Conservation (phyloP, 1,139 yeast species). For the Yamadazyma spencermartinsiae region DNA sequence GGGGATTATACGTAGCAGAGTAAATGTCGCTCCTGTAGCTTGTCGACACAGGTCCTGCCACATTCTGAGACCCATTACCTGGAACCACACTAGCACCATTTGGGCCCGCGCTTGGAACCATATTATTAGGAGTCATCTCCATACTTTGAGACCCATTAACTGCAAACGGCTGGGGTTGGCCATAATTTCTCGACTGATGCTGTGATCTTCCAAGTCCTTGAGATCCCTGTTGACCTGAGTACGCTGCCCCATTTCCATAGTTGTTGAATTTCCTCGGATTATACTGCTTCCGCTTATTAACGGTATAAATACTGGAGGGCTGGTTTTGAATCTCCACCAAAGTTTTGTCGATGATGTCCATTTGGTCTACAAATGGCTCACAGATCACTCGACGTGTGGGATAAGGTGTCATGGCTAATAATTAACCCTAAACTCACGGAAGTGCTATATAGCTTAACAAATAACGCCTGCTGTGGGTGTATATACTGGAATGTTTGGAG, state of each 20-base stretch:
- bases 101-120: background rate
- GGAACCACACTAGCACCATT: too few relatives aligned
- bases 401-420: conserved; percentile 7
- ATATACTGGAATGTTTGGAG: too few relatives aligned
- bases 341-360: conserved; percentile 32
- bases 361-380: conserved; percentile 36
- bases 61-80: background rate
- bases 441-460: too few relatives aligned
- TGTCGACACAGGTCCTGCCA: background rate
- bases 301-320: conserved; percentile 20
- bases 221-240: conserved; percentile 2
- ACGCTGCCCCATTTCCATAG: background rate
- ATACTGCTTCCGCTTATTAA: conserved; percentile 7
- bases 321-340: conserved; percentile 34
- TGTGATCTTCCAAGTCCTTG: too few relatives aligned
- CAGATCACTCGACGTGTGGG: conserved; percentile 28
- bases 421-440: background rate
- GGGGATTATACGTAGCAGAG: background rate
- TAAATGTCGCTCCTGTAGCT: background rate
- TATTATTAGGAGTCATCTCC: too few relatives aligned
- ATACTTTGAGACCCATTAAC: too few relatives aligned
- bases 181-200: background rate
- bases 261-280: background rate
- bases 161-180: background rate
- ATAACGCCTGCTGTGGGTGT: too few relatives aligned